Evolutionary conservation across 495 filamentous ascomycete genomes (phyloP).

Genomic region (Podospora fimiseda): DNA sequence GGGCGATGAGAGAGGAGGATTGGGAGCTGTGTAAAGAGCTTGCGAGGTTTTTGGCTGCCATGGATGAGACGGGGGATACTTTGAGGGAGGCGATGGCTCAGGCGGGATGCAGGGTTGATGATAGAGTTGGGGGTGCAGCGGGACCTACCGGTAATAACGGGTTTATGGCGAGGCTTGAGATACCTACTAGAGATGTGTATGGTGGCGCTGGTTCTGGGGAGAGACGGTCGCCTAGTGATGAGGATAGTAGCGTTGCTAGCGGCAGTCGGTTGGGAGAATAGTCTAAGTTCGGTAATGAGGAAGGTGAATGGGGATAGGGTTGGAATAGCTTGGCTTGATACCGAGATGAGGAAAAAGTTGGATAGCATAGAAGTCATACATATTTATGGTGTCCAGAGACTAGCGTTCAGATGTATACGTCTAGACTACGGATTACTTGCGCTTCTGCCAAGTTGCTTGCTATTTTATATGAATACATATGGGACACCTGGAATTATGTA

Average conservation of each 20-base stretch:
- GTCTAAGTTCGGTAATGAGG: neutral
- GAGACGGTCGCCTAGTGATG: constrained; percentile 24
- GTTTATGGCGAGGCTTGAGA: constrained; percentile 46
- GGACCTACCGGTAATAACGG: constrained; percentile 30
- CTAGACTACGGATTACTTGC: no score
- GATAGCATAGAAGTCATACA: no score
- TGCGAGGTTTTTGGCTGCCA: constrained; percentile 83
- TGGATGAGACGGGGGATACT: constrained; percentile 81
- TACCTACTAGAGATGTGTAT: constrained; percentile 37
- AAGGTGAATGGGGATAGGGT: neutral
- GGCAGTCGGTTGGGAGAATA: constrained; percentile 7
- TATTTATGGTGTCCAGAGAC: no score
- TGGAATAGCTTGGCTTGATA: neutral
- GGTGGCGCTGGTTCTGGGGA: constrained; percentile 13
- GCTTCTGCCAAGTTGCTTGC: no score
- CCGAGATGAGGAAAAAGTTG: neutral
- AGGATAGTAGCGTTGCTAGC: constrained; percentile 22
- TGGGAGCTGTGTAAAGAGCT: constrained; percentile 98
- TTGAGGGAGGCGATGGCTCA: constrained; percentile 66
- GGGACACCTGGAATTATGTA: no score
- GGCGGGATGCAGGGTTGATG: constrained; percentile 52
- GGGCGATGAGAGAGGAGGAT: constrained; percentile 76
- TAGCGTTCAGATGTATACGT: no score
- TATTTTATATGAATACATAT: no score
- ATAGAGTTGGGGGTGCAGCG: constrained; percentile 30